These are phyloP conservation scores for Vitis rupestris DNA, from an alignment of 164 flowering plant species.

Conservation along the genomic window DNA sequence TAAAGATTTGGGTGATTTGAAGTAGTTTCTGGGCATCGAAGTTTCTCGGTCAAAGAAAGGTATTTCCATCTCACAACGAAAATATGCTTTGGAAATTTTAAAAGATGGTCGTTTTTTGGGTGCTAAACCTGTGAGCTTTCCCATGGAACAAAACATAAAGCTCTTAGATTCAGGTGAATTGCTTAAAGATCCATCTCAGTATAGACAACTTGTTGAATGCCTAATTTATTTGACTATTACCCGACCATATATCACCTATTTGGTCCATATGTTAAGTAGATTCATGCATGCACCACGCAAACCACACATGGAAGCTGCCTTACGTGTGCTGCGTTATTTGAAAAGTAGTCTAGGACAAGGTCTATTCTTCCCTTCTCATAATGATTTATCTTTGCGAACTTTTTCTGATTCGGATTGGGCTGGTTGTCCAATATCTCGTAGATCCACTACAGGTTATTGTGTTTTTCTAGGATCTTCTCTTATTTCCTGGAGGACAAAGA, in stretches of 20 bases:
- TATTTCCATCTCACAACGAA: background rate
- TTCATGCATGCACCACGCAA: conserved; percentile 14
- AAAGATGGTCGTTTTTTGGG: too few species aligned
- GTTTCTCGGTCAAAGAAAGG: background rate
- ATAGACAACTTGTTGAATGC: conserved; percentile 10
- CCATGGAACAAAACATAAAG: conserved; percentile 15
- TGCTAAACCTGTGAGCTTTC: conserved; percentile 7
- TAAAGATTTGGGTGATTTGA: conserved; percentile 16
- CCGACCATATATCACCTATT: conserved; percentile 9
- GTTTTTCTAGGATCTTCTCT: background rate
- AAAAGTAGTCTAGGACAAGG: conserved; percentile 8
- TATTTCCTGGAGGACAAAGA: conserved; percentile 9
- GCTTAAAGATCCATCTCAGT: conserved; percentile 9
- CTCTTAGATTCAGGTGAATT: background rate
- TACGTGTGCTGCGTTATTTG: background rate
- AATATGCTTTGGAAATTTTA: too few species aligned
- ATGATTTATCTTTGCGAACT: background rate
- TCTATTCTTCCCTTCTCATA: background rate
- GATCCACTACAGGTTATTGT: conserved; percentile 5
- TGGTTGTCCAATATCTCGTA: background rate
- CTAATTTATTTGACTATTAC: conserved; percentile 20
- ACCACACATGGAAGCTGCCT: conserved; percentile 8
- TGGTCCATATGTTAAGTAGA: conserved; percentile 8
- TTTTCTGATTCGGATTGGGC: conserved; percentile 15
- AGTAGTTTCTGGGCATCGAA: conserved; percentile 16